These are phyloP conservation scores for Nyctanthes arbortristis DNA, from an alignment of 257 asterid species.

Conservation along the genomic window DNA sequence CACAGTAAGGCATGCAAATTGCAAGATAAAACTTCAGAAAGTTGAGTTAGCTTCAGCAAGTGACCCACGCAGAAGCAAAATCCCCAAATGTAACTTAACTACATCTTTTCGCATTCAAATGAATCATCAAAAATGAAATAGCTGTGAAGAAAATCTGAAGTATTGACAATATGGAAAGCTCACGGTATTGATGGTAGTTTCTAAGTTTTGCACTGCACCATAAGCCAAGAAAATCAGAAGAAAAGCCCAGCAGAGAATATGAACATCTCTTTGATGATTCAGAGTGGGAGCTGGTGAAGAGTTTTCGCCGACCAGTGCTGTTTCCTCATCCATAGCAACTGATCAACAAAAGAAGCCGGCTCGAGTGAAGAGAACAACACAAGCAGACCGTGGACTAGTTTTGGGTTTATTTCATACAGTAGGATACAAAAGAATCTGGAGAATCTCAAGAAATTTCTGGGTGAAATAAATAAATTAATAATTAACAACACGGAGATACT, in stretches of 20 bases:
- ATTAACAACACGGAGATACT: no score
- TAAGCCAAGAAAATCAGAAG: slow-evolving; percentile 84
- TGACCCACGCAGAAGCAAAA: background rate
- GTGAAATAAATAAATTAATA: no score
- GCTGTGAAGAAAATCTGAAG: background rate
- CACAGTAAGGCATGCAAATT: background rate
- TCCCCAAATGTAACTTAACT: background rate
- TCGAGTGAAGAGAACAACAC: no score
- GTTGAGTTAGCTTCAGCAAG: background rate
- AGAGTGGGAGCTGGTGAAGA: slow-evolving; percentile 30
- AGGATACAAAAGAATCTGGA: no score
- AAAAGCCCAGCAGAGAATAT: slow-evolving; percentile 76
- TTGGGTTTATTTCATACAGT: no score
- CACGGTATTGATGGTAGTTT: slow-evolving; percentile 88
- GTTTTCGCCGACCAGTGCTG: slow-evolving; percentile 43
- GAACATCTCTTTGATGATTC: slow-evolving; percentile 72
- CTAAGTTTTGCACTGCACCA: slow-evolving; percentile 97
- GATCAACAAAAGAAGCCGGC: no score
- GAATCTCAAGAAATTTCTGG: no score
- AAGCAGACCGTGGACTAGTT: no score
- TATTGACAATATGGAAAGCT: background rate
- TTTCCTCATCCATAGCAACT: slow-evolving; percentile 75
- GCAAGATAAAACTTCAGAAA: background rate
- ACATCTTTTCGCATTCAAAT: background rate
- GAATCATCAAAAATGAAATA: background rate